A percentile compares a stretch with the other conserved stretches of the same genome.
phyloP scores from a whole-genome alignment of 2,329 filamentous ascomycete species.

The Cladorrhinum sp. region DNA sequence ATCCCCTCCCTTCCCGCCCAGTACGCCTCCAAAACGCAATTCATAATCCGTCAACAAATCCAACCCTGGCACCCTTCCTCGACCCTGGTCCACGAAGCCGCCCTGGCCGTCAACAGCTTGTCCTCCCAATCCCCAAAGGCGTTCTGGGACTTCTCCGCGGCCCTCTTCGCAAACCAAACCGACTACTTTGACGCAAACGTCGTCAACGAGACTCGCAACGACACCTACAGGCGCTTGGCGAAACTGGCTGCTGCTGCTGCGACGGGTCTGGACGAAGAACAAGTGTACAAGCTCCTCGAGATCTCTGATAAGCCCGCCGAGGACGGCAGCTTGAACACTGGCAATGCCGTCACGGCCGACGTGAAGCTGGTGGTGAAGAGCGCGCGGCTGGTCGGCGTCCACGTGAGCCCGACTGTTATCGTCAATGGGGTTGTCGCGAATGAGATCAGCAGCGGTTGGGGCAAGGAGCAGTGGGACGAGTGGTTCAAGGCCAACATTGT shows the following conservation, averaged over 20 bases:
- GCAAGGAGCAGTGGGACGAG: constrained; percentile 76
- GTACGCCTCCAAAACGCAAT: constrained; percentile 56
- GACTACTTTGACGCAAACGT: constrained; percentile 83
- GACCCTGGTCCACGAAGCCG: constrained; percentile 79
- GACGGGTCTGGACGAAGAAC: constrained; percentile 67
- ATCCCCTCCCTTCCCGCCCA: constrained; percentile 61
- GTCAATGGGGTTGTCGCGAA: constrained; percentile 82
- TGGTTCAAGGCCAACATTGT: constrained; percentile 63
- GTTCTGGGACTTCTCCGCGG: constrained; percentile 79
- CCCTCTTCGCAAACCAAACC: constrained; percentile 63
- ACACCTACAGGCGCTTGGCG: constrained; percentile 76
- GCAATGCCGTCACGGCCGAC: constrained; percentile 81
- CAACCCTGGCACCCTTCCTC: constrained; percentile 94
- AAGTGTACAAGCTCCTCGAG: constrained; percentile 65
- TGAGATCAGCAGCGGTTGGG: constrained; percentile 76
- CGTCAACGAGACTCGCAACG: constrained; percentile 79
- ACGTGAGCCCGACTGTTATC: constrained; percentile 87
- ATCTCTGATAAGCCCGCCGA: constrained; percentile 64
- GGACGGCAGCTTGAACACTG: constrained; percentile 69
- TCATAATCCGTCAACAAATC: constrained; percentile 87
- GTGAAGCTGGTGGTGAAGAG: constrained; percentile 81
- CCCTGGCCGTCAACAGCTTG: constrained; percentile 70
- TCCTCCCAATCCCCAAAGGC: constrained; percentile 61
- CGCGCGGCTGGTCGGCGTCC: constrained; percentile 73
- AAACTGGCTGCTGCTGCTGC: constrained; percentile 64